These are phyloP conservation scores for Candida arabinofermentans DNA, from an alignment of 805 yeast genomes.

Conservation along the genomic window DNA sequence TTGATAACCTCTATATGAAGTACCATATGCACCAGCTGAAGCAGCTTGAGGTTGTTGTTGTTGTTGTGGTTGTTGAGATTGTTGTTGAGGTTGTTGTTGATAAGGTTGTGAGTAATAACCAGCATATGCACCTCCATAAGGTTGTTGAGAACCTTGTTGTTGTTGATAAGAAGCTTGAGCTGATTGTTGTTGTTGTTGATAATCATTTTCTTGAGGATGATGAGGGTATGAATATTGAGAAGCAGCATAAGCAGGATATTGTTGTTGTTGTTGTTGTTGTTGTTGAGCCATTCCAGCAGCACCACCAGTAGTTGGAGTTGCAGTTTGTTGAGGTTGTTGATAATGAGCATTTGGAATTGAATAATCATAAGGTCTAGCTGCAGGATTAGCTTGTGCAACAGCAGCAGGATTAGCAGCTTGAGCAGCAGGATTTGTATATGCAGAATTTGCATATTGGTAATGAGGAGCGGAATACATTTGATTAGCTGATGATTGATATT, in stretches of 20 bases:
- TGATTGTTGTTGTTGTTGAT: constrained; percentile 16
- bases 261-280: constrained; percentile 1
- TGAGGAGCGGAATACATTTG: constrained; percentile 18
- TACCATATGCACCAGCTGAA: constrained; percentile 9
- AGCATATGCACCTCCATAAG: constrained; percentile 13
- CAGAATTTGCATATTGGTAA: constrained; percentile 17
- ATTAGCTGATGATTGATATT: constrained; percentile 10
- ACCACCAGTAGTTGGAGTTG: constrained; percentile 8
- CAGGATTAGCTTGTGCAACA: constrained; percentile 7
- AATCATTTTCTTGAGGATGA: constrained; percentile 18
- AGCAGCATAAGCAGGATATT: constrained; percentile 7
- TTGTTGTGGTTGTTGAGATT: constrained; percentile 8
- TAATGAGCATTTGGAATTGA: constrained; percentile 7
- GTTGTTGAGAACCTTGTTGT: constrained; percentile 15
- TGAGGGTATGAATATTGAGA: constrained; percentile 19
- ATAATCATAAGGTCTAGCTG: constrained; percentile 19
- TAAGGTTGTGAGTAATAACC: constrained; percentile 17
- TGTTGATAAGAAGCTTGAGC: constrained; percentile 16
- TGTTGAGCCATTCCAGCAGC: constrained; percentile 11
- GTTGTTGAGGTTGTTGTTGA: constrained; percentile 18
- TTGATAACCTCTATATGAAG: constrained; percentile 18
- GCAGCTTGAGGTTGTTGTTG: constrained; percentile 10
- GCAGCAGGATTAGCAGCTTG: too few relatives aligned
- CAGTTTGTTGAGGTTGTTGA: constrained; percentile 11
- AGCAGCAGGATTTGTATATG: constrained; percentile 13